These are phyloP conservation scores for Kwoniella dendrophila DNA, from an alignment of 768 basidiomycete species.

Conservation along the genomic window DNA sequence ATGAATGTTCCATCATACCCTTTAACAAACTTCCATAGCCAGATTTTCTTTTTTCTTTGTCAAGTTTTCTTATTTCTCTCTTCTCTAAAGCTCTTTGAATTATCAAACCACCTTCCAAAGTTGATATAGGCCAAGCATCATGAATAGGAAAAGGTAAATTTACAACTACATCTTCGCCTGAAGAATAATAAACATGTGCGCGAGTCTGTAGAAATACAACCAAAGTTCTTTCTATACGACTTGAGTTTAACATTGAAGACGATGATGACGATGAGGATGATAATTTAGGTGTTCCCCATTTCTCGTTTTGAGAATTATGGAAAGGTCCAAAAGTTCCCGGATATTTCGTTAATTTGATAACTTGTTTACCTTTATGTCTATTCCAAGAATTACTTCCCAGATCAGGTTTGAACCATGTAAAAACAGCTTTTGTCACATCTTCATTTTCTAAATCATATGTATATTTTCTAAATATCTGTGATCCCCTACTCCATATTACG, in stretches of 20 bases:
- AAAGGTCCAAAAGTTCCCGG: slow-evolving; percentile 36
- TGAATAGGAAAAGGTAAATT: slow-evolving; percentile 50
- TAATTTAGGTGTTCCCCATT: slow-evolving; percentile 26
- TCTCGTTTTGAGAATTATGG: slow-evolving; percentile 24
- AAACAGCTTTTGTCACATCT: slow-evolving; percentile 43
- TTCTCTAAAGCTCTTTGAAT: slow-evolving; percentile 47
- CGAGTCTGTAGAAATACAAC: slow-evolving; percentile 48
- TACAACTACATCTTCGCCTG: slow-evolving; percentile 46
- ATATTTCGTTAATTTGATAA: background rate
- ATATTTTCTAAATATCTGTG: slow-evolving; percentile 45
- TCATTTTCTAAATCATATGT: slow-evolving; percentile 46
- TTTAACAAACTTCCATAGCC: slow-evolving; percentile 16
- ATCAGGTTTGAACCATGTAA: slow-evolving; percentile 45
- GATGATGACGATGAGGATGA: slow-evolving; percentile 12
- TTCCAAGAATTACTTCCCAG: background rate
- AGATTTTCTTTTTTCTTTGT: slow-evolving; percentile 15
- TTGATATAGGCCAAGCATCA: slow-evolving; percentile 37
- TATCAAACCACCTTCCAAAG: slow-evolving; percentile 39
- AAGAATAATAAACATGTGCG: slow-evolving; percentile 46
- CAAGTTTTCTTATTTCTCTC: slow-evolving; percentile 29
- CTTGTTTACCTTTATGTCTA: background rate
- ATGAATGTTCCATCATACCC: slow-evolving; percentile 31
- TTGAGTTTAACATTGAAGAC: background rate
- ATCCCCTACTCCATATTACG: slow-evolving; percentile 51
- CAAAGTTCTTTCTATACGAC: slow-evolving; percentile 34